Evolutionary conservation across 345 rosid species (phyloP).

Genomic region (Brassica cretica): DNA sequence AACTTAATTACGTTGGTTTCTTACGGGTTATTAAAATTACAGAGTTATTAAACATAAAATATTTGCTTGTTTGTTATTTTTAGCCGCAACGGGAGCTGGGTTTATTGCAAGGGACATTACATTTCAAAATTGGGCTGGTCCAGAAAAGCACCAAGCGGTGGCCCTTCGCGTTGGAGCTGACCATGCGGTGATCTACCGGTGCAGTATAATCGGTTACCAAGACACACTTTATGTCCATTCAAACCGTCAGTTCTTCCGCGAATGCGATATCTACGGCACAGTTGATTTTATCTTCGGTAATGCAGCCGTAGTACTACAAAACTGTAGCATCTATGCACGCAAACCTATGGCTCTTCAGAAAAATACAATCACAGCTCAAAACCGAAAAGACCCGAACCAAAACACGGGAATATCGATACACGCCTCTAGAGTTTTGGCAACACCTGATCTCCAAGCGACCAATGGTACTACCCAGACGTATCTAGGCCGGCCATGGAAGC

Average conservation of each 20-base stretch:
- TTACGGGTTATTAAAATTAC: background rate
- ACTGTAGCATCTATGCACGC: constrained; percentile 79
- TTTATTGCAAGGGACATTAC: constrained; percentile 94
- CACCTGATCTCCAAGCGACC: constrained; percentile 50
- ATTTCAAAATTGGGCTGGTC: constrained; percentile 86
- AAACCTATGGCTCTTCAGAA: constrained; percentile 79
- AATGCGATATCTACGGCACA: constrained; percentile 83
- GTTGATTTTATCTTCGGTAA: constrained; percentile 95
- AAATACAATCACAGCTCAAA: constrained; percentile 96
- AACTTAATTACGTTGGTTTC: background rate
- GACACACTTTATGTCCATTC: constrained; percentile 95
- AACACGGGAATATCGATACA: constrained; percentile 96
- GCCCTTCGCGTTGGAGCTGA: constrained; percentile 95
- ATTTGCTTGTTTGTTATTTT: background rate
- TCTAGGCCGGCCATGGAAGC: constrained; percentile 95
- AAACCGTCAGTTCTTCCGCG: constrained; percentile 89
- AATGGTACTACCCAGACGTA: constrained; percentile 61
- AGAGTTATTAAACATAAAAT: background rate
- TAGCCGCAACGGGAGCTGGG: constrained; percentile 94
- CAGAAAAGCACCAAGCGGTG: constrained; percentile 91
- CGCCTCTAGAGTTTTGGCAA: constrained; percentile 63
- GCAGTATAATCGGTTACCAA: constrained; percentile 83
- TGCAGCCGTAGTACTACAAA: constrained; percentile 89
- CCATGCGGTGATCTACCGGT: constrained; percentile 82
- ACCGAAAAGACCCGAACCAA: constrained; percentile 91